Conservation (phyloP, 257 asterid genomes). For the Lavandula angustifolia region DNA sequence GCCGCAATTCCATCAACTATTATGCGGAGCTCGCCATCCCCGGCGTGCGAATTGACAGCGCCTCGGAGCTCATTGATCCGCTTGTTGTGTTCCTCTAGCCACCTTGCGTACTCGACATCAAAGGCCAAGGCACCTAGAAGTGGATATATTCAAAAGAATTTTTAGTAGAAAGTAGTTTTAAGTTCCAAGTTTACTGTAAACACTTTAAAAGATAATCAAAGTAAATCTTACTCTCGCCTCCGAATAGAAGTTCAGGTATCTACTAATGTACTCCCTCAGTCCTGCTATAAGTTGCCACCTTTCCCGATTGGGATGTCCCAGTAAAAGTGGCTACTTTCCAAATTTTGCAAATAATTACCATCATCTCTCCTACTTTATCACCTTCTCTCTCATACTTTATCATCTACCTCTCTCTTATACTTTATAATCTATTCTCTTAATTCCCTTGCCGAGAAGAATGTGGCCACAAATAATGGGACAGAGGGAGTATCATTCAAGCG, state of each 20-base stretch:
- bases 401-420: too few relatives aligned
- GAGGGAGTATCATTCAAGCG: too few relatives aligned
- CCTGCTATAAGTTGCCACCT: too few relatives aligned
- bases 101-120: slow-evolving; percentile 93
- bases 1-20: slow-evolving; percentile 85
- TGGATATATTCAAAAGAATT: slow-evolving; percentile 38
- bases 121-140: slow-evolving; percentile 93
- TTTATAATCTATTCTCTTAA: too few relatives aligned
- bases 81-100: slow-evolving; percentile 94
- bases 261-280: too few relatives aligned
- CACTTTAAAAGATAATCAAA: background rate
- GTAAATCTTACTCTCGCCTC: slow-evolving; percentile 15
- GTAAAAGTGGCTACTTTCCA: too few relatives aligned
- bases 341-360: too few relatives aligned
- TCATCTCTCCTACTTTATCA: too few relatives aligned
- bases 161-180: slow-evolving; percentile 31
- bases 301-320: too few relatives aligned
- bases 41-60: slow-evolving; percentile 92
- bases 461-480: too few relatives aligned
- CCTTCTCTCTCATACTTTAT: too few relatives aligned
- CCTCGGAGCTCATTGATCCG: slow-evolving; percentile 91
- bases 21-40: slow-evolving; percentile 91
- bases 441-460: too few relatives aligned
- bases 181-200: slow-evolving; percentile 27
- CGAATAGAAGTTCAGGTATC: background rate